Base-by-base conservation (phyloP, 768 basidiomycete species). In the Mycena leptocephala region DNA sequence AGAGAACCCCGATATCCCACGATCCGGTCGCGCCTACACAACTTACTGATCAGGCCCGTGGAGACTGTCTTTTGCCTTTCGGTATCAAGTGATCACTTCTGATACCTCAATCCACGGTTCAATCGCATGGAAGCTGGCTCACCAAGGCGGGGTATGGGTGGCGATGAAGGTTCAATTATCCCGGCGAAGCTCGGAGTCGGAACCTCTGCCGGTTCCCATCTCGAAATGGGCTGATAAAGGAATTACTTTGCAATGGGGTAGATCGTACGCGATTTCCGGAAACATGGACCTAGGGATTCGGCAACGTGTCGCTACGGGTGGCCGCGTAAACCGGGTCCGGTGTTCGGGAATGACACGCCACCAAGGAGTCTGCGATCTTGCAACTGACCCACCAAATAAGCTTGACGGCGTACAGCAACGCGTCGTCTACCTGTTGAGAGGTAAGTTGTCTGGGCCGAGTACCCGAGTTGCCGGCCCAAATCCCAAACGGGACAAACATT, bases 1-100 rank as follows among this genome's bases (percentile, higher is more conserved):
- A 84, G 83, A 81, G 80, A 70, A 68, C 72, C 70, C 82, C 75
- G 78, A 70, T 79, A 83, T 87, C 88, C 88, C 87, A 87, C 88
- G 88, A 87, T 88, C 82, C 75, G 76, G 86, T 85, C 88, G 88
- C 75, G 72, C 72, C 59, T 62, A 68, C 18, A 43, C 62, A 51
- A 64, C 33, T 64, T 11, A 46, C 39, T n/a, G 78, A 80, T 81
- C 43, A 70, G 71, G 77, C 77, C 24, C 69, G 63, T 61, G 70
- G 75, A 76, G 75, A 76, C 70, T 81, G 37, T 74, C 75, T 58
- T 79, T 79, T 72, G 16, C 22, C n/a, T 6, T 32, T 18, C 22
- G 22, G 30, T 43, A 73, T 69, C 61, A 75, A 70, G 68, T 66
- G 69, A 71, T 59, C 63, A 53, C 37, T 37, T 39, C 28, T 61